Conservation (phyloP, 2,329 filamentous ascomycete species). For the Clarireedia homoeocarpa region DNA sequence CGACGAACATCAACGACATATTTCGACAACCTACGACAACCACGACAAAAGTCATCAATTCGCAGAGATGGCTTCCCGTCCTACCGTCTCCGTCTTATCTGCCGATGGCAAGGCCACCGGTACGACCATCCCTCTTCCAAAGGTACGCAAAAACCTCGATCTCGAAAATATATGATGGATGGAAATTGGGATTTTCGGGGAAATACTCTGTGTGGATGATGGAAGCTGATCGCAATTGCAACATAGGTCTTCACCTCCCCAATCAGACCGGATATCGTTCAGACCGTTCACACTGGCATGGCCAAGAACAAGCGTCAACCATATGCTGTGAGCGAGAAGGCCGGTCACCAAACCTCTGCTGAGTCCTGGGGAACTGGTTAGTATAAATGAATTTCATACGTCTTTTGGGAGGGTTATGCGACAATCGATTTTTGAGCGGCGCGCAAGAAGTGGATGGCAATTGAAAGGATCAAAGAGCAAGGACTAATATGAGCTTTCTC, state of each 20-base stretch:
- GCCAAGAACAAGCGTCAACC: constrained; percentile 99
- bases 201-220: constrained; percentile 5
- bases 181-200: neutral
- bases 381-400: constrained; percentile 35
- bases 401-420: neutral
- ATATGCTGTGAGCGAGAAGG: constrained; percentile 99
- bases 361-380: constrained; percentile 99
- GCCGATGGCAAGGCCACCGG: constrained; percentile 90
- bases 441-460: neutral
- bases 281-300: constrained; percentile 93
- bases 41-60: constrained; percentile 25
- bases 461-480: constrained; percentile 3
- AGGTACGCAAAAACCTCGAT: constrained; percentile 31
- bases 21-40: constrained; percentile 19
- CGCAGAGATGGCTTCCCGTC: constrained; percentile 75
- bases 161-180: constrained; percentile 1
- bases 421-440: neutral
- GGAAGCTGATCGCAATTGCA: constrained; percentile 18
- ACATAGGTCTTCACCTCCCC: constrained; percentile 80
- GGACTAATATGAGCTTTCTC: constrained; percentile 18
- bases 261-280: constrained; percentile 98
- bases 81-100: constrained; percentile 94
- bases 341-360: constrained; percentile 98
- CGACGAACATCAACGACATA: constrained; percentile 5
- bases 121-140: constrained; percentile 84